These are phyloP conservation scores for Lepidium sativum DNA, from an alignment of 345 rosid species.

Conservation along the genomic window DNA sequence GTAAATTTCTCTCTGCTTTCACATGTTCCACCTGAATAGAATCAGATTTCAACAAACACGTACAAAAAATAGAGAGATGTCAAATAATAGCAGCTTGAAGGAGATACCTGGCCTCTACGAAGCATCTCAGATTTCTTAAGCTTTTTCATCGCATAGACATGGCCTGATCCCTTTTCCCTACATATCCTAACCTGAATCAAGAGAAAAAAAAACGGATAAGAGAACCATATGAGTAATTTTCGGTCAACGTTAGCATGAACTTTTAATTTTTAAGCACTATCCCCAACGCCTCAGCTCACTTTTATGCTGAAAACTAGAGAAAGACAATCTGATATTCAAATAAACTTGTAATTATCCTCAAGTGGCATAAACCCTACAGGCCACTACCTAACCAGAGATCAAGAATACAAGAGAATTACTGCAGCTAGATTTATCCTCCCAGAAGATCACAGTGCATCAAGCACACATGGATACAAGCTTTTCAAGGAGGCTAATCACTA, in stretches of 20 bases:
- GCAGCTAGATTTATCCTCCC: background rate
- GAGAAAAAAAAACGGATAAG: background rate
- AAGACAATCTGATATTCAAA: background rate
- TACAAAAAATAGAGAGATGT: background rate
- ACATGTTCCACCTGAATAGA: conserved; percentile 87
- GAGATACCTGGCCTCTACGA: conserved; percentile 85
- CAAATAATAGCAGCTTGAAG: background rate
- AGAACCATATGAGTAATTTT: background rate
- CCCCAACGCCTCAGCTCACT: background rate
- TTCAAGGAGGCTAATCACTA: background rate
- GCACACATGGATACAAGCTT: background rate
- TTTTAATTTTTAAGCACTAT: background rate
- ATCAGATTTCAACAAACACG: conserved; percentile 16
- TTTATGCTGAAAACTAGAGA: background rate
- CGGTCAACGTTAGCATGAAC: background rate
- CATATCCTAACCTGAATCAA: conserved; percentile 72
- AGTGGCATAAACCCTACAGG: too few relatives aligned
- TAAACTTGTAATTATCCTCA: background rate
- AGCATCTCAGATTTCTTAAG: conserved; percentile 97
- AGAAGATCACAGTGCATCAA: background rate
- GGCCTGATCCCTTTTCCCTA: conserved; percentile 74
- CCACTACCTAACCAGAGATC: background rate
- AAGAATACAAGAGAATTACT: background rate
- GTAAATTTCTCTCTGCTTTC: conserved; percentile 95
- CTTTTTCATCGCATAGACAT: conserved; percentile 96